Conservation (phyloP, 2,329 filamentous ascomycete species). For the Sporothrix luriei region DNA sequence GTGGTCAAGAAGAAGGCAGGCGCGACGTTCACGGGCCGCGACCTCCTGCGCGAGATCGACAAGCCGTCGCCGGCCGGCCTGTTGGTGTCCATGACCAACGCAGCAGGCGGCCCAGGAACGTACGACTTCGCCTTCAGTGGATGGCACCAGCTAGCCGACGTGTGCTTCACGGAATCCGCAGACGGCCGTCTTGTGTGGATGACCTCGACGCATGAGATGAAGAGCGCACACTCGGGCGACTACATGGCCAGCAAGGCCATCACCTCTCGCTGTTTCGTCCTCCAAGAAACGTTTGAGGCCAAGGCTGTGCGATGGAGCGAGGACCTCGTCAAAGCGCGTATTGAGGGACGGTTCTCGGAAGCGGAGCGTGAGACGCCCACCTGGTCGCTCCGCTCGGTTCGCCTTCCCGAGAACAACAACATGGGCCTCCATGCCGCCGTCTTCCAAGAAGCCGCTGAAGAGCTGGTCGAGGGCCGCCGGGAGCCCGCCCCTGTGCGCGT, state of each 20-base stretch:
- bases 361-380: slow-evolving; percentile 76
- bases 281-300: slow-evolving; percentile 75
- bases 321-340: slow-evolving; percentile 80
- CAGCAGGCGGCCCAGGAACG: slow-evolving; percentile 60
- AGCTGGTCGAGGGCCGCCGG: slow-evolving; percentile 64
- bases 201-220: slow-evolving; percentile 64
- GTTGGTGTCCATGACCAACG: slow-evolving; percentile 65
- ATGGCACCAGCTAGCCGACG: slow-evolving; percentile 68
- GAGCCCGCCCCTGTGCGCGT: slow-evolving; percentile 71
- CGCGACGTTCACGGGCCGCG: slow-evolving; percentile 68
- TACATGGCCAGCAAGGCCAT: slow-evolving; percentile 54
- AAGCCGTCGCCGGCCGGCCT: slow-evolving; percentile 69
- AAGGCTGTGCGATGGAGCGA: slow-evolving; percentile 77
- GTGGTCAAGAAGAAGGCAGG: slow-evolving; percentile 71
- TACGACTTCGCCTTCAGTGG: slow-evolving; percentile 77
- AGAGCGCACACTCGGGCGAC: slow-evolving; percentile 52
- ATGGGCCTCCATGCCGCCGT: slow-evolving; percentile 67
- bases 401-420: slow-evolving; percentile 61
- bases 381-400: slow-evolving; percentile 76
- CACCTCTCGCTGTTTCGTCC: slow-evolving; percentile 68
- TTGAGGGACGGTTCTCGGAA: slow-evolving; percentile 84
- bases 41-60: slow-evolving; percentile 81
- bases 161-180: slow-evolving; percentile 71
- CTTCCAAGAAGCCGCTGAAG: slow-evolving; percentile 68
- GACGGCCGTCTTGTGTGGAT: slow-evolving; percentile 69